These are phyloP conservation scores for Fusarium secorum DNA, from an alignment of 2,329 filamentous ascomycete species.

Conservation along the genomic window DNA sequence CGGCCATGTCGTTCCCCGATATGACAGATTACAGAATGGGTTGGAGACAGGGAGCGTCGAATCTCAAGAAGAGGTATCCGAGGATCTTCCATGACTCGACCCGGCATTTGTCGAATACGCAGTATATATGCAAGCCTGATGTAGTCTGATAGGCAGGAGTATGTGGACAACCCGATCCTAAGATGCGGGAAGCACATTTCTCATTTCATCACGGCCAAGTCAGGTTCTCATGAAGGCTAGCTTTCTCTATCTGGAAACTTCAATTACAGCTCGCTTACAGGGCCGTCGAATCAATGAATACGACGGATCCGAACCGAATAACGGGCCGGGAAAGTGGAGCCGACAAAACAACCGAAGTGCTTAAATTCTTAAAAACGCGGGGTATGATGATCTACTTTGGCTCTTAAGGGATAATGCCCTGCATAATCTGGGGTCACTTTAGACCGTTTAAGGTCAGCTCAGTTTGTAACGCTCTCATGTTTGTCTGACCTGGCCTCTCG, in stretches of 20 bases:
- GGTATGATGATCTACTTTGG: neutral
- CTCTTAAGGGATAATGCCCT: rapidly evolving
- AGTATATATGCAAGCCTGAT: neutral
- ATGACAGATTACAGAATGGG: rapidly evolving
- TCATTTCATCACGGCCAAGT: neutral
- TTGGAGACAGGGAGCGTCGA: rapidly evolving
- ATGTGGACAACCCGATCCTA: neutral
- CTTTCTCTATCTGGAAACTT: rapidly evolving
- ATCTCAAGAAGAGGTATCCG: neutral
- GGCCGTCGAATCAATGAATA: neutral
- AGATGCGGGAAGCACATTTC: neutral
- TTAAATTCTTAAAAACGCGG: neutral
- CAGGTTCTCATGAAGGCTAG: rapidly evolving
- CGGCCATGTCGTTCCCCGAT: neutral
- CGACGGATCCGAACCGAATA: neutral
- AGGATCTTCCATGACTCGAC: neutral
- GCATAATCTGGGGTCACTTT: neutral
- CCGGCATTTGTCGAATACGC: rapidly evolving
- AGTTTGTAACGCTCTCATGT: too few relatives aligned
- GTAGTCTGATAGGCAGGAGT: rapidly evolving
- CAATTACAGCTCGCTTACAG: neutral
- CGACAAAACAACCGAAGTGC: neutral
- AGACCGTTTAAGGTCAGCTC: rapidly evolving
- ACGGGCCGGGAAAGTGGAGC: neutral
- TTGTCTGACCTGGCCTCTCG: neutral